Evolutionary conservation across 805 yeast species (phyloP).

Genomic region (Isabelozyma pseudorhagii): DNA sequence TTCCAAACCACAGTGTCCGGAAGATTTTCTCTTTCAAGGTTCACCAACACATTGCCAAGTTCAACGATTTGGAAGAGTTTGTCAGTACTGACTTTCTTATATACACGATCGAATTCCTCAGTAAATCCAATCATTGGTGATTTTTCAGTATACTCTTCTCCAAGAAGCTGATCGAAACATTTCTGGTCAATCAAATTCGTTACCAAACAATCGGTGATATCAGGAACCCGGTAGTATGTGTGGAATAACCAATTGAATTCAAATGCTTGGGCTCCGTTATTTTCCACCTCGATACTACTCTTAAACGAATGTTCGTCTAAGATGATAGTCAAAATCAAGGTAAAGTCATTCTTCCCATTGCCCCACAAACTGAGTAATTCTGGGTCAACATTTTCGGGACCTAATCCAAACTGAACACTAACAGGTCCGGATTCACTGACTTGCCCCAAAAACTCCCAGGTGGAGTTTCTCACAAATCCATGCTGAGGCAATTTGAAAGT

Average conservation of each 20-base stretch:
- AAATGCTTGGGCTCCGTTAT: constrained; percentile 61
- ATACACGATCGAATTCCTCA: constrained; percentile 84
- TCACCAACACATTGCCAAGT: constrained; percentile 67
- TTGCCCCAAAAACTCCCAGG: constrained; percentile 95
- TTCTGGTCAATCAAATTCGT: constrained; percentile 71
- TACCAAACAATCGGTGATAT: constrained; percentile 74
- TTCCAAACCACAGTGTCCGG: constrained; percentile 90
- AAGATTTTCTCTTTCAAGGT: constrained; percentile 61
- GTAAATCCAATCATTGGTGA: constrained; percentile 71
- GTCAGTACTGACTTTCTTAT: constrained; percentile 54
- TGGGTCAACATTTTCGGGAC: constrained; percentile 74
- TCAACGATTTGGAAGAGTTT: constrained; percentile 67
- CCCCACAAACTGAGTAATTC: constrained; percentile 61
- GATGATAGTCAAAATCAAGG: constrained; percentile 66
- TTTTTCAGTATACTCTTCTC: constrained; percentile 60
- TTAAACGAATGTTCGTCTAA: constrained; percentile 56
- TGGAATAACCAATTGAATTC: constrained; percentile 95
- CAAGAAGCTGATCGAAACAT: constrained; percentile 74
- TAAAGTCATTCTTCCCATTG: constrained; percentile 59
- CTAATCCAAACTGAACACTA: constrained; percentile 84
- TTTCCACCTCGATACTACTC: constrained; percentile 74
- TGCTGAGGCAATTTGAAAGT: constrained; percentile 83
- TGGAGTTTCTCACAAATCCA: constrained; percentile 88
- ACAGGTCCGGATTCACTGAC: constrained; percentile 59
- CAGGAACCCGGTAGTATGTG: constrained; percentile 74